These are phyloP conservation scores for Fomitiporia mediterranea DNA, from an alignment of 1,284 basidiomycete genomes.

Conservation along the genomic window DNA sequence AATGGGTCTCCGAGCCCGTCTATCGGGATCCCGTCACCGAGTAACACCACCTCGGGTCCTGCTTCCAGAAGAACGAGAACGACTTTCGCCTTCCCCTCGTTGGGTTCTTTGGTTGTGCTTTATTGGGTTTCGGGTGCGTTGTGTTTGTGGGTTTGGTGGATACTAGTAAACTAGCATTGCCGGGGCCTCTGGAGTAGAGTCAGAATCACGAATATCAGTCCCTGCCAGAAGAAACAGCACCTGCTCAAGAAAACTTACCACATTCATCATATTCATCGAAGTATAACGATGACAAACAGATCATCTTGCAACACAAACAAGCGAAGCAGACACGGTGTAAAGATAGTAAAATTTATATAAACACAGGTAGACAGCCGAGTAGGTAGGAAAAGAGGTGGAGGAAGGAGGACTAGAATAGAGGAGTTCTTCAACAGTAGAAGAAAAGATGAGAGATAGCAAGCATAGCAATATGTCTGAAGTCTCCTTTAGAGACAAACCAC, in stretches of 20 bases:
- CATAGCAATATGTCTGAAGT: slow-evolving; percentile 7
- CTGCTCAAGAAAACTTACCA: background rate
- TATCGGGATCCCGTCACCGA: too few species aligned
- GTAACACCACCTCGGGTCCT: too few species aligned
- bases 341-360: slow-evolving; percentile 5
- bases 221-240: background rate
- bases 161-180: background rate
- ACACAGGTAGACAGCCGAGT: background rate
- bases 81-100: too few species aligned
- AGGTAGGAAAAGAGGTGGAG: slow-evolving; percentile 1
- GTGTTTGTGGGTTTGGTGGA: too few species aligned
- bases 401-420: slow-evolving; percentile 5
- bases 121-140: too few species aligned
- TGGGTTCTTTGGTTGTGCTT: too few species aligned
- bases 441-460: slow-evolving; percentile 3
- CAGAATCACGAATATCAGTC: background rate
- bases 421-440: too few species aligned
- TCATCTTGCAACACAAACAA: background rate
- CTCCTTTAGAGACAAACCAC: slow-evolving; percentile 15
- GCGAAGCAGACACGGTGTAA: background rate
- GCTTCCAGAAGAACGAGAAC: too few species aligned
- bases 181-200: background rate
- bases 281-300: background rate
- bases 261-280: background rate
- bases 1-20: too few species aligned